A percentile compares a stretch with the other conserved stretches of the same genome.
Evolutionary conservation across 768 basidiomycete genomes (phyloP).

Genomic region (Melanogaster broomeanus): DNA sequence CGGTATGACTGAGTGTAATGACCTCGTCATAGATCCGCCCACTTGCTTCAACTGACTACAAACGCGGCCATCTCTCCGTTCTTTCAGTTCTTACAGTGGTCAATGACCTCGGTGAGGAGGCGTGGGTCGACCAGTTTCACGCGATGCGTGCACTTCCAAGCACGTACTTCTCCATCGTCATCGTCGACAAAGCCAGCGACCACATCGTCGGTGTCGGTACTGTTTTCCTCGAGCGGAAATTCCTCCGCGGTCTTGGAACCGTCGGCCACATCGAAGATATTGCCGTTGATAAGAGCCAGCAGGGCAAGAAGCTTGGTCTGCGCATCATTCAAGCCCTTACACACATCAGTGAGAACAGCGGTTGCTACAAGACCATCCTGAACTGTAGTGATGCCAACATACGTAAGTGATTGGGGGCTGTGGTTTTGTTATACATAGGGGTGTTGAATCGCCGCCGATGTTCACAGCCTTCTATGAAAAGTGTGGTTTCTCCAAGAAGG

Average conservation of each 20-base stretch:
- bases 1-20: neutral
- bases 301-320: slow-evolving; percentile 91
- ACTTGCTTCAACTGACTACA: slow-evolving; percentile 81
- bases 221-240: slow-evolving; percentile 92
- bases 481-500: slow-evolving; percentile 90
- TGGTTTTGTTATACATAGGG: slow-evolving; percentile 1
- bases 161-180: slow-evolving; percentile 86
- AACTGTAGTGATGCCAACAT: slow-evolving; percentile 92
- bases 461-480: slow-evolving; percentile 91
- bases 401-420: slow-evolving; percentile 55
- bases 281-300: slow-evolving; percentile 83
- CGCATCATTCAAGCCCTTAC: slow-evolving; percentile 86
- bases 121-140: slow-evolving; percentile 73
- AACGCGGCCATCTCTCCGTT: slow-evolving; percentile 79
- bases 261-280: slow-evolving; percentile 99
- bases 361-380: slow-evolving; percentile 96
- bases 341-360: slow-evolving; percentile 73
- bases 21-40: slow-evolving; percentile 75
- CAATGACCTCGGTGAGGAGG: slow-evolving; percentile 62
- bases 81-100: slow-evolving; percentile 72
- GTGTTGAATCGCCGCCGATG: slow-evolving; percentile 9
- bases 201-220: slow-evolving; percentile 81
- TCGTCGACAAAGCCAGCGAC: slow-evolving; percentile 74
- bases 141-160: slow-evolving; percentile 51
- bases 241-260: slow-evolving; percentile 79